Base-by-base conservation (phyloP, 352 stramenopile genomes). In the Pythium apleroticum region DNA sequence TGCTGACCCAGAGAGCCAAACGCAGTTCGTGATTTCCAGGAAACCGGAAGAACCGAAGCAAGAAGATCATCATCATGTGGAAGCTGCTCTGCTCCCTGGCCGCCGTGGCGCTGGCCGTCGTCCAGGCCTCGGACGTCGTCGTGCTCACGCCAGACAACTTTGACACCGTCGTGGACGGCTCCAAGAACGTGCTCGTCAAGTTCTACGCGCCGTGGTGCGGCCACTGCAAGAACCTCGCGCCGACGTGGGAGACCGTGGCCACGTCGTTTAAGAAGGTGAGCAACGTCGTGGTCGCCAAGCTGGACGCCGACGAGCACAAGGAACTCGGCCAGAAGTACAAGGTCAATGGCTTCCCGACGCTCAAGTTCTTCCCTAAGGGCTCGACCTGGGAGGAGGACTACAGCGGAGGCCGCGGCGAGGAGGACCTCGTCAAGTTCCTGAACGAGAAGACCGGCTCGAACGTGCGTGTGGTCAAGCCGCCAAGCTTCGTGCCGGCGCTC, bases 261-360 rank as follows among this genome's bases (percentile, higher is more conserved):
- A 85, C 80, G 59, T 77, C 86, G 58, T 93, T 98, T 60, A 92
- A 91, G 68, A 96, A 96, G 61, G 71, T 85, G 19, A 71, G 84
- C 45, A 85, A 87, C 57, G 73, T 98, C 15, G 92, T 92, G 25
- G 72, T 96, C 41, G 87, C 87, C 60, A 90, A 96, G 60, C 76
- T 98, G n/a, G 93, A 98, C 68, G 90, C 91, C 28, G 90, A 97
- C 60, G 82, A 71, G 30, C 76, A 97, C 78, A 87, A 87, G 66
- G 84, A 92, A 10, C 66, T 97, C 49, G 90, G 78, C 49, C 69
- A 66, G 61, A 80, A 95, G 72, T 98, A 84, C 71, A 90, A 83
- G 52, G 86, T 98, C 11, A 86, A 75, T 43, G 94, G 93, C n/a
- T 98, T 97, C 74, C 94, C 94, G 35, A 98, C 92, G 57, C 78